Evolutionary conservation across 2,329 filamentous ascomycete genomes (phyloP).

Genomic region (Chaetothyriales sp.): DNA sequence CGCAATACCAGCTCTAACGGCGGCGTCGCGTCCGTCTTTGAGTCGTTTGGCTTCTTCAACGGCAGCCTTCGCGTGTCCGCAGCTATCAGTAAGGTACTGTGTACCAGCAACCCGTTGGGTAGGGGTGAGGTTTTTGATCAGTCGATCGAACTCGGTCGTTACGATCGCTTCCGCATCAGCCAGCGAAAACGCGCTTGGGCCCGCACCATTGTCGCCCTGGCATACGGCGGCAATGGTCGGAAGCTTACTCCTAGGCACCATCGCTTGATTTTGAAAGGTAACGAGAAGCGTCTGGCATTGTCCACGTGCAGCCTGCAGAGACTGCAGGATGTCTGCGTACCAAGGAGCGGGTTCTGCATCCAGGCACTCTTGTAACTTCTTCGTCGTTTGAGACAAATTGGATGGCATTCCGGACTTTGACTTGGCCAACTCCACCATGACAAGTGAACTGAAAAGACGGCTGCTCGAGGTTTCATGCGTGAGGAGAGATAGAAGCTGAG

Average conservation of each 20-base stretch:
- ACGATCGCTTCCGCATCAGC: slow-evolving; percentile 77
- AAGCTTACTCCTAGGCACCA: slow-evolving; percentile 58
- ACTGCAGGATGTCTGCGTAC: slow-evolving; percentile 82
- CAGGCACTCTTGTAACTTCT: slow-evolving; percentile 57
- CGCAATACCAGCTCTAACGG: slow-evolving; percentile 73
- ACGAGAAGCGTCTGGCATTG: slow-evolving; percentile 84
- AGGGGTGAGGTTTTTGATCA: slow-evolving; percentile 79
- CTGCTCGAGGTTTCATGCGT: slow-evolving; percentile 66
- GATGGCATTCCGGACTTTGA: slow-evolving; percentile 25
- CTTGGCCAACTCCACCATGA: slow-evolving; percentile 78
- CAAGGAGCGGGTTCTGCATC: slow-evolving; percentile 66
- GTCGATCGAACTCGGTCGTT: slow-evolving; percentile 65
- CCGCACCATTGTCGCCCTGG: slow-evolving; percentile 81
- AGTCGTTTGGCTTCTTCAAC: slow-evolving; percentile 66
- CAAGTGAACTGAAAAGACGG: slow-evolving; percentile 66
- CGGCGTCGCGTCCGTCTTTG: slow-evolving; percentile 69
- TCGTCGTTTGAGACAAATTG: slow-evolving; percentile 27
- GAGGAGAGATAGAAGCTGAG: slow-evolving; percentile 55
- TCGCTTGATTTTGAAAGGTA: slow-evolving; percentile 80
- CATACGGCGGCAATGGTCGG: slow-evolving; percentile 78
- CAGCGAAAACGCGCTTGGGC: slow-evolving; percentile 82
- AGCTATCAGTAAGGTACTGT: slow-evolving; percentile 64
- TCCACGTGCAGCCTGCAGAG: slow-evolving; percentile 72
- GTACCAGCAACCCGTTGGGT: slow-evolving; percentile 73
- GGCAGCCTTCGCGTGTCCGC: slow-evolving; percentile 50